These are phyloP conservation scores for Auxenochlorella pyrenoidosa DNA, from an alignment of 139 green algal species.

Conservation along the genomic window DNA sequence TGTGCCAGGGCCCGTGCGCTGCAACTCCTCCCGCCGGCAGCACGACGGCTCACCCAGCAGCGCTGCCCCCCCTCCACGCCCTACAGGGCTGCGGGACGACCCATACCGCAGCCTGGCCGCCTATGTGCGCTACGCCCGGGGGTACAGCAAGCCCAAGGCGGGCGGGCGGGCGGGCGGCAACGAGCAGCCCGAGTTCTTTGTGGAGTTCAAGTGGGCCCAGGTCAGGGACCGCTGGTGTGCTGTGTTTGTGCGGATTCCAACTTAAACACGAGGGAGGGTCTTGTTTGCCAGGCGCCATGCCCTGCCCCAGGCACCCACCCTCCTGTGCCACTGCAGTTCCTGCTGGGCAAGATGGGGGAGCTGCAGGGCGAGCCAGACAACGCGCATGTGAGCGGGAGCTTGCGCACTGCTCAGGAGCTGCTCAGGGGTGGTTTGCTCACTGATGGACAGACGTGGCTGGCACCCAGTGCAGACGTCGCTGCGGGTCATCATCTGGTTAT, in stretches of 20 bases:
- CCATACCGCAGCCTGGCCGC: constrained; percentile 1
- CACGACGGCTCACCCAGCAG: too few relatives aligned
- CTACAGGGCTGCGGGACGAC: background rate
- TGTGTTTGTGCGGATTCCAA: too few relatives aligned
- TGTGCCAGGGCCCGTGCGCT: background rate
- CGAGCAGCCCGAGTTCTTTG: background rate
- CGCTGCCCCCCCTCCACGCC: too few relatives aligned
- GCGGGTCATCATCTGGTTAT: too few relatives aligned
- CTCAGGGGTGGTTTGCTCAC: background rate
- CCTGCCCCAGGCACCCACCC: background rate
- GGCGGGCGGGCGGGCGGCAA: background rate
- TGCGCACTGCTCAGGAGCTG: too few relatives aligned
- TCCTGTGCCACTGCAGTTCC: too few relatives aligned
- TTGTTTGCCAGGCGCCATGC: background rate
- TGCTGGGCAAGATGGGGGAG: background rate
- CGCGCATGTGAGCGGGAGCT: background rate
- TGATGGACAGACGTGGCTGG: background rate
- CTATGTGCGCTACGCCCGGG: background rate
- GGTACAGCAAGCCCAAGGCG: background rate
- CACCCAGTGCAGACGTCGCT: too few relatives aligned
- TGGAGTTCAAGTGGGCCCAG: constrained; percentile 1
- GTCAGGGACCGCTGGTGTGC: too few relatives aligned
- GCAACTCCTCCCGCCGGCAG: background rate
- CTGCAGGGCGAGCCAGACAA: background rate
- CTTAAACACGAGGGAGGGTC: too few relatives aligned